Conservation (phyloP, 2,329 filamentous ascomycete species). For the Cercospora zeina region DNA sequence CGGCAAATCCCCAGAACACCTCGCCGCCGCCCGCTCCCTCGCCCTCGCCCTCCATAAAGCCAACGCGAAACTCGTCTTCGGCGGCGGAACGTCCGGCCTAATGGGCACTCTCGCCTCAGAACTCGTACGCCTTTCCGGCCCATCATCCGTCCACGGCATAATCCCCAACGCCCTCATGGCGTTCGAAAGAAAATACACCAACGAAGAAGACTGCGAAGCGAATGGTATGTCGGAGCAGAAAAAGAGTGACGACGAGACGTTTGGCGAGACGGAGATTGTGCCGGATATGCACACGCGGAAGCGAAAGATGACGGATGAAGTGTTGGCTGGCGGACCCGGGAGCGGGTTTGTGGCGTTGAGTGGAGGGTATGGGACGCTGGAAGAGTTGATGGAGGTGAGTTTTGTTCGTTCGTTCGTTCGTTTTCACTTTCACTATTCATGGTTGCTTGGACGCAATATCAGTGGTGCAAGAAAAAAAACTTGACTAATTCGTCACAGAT, state of each 20-base stretch:
- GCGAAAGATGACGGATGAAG: constrained; percentile 85
- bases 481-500: constrained; percentile 5
- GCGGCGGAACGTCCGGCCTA: constrained; percentile 87
- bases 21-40: constrained; percentile 74
- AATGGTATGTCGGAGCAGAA: constrained; percentile 37
- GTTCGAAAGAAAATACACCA: constrained; percentile 33
- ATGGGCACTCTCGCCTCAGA: constrained; percentile 95
- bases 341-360: constrained; percentile 85
- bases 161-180: constrained; percentile 79
- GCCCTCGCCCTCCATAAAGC: constrained; percentile 71
- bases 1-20: constrained; percentile 72
- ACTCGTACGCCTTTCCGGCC: constrained; percentile 78
- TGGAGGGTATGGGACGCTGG: constrained; percentile 90
- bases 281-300: constrained; percentile 96
- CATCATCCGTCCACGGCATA: constrained; percentile 81
- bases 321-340: constrained; percentile 76
- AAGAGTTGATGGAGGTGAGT: constrained; percentile 83
- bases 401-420: too few relatives aligned
- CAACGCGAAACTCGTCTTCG: constrained; percentile 84
- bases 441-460: too few relatives aligned
- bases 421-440: not conserved
- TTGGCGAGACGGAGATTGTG: constrained; percentile 86
- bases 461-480: not conserved
- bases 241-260: constrained; percentile 64
- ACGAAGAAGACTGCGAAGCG: constrained; percentile 38